Conservation (phyloP, 2,329 filamentous ascomycete genomes). For the Zelopaecilomyces penicillatus region DNA sequence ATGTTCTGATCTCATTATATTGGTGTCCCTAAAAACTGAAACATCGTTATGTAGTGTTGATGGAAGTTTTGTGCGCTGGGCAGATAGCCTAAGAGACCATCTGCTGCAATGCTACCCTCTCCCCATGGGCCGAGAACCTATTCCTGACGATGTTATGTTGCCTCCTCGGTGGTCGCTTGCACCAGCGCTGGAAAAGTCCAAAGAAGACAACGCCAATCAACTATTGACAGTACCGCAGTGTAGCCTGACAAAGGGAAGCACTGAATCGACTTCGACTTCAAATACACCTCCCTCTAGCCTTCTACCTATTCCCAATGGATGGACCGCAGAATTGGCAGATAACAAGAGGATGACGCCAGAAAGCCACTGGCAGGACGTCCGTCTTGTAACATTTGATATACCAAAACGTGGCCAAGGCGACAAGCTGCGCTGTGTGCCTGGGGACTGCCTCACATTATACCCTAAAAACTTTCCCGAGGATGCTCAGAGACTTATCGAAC, state of each 20-base stretch:
- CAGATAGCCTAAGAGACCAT: slow-evolving; percentile 54
- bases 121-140: slow-evolving; percentile 55
- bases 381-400: slow-evolving; percentile 59
- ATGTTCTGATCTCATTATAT: background rate
- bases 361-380: slow-evolving; percentile 89
- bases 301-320: slow-evolving; percentile 50
- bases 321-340: slow-evolving; percentile 48
- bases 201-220: slow-evolving; percentile 1
- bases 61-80: slow-evolving; percentile 74
- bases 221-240: background rate
- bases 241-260: slow-evolving; percentile 9
- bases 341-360: slow-evolving; percentile 68
- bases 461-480: slow-evolving; percentile 82
- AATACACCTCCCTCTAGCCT: slow-evolving; percentile 21
- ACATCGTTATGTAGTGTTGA: slow-evolving; percentile 53
- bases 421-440: slow-evolving; percentile 47
- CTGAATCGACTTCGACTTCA: slow-evolving; percentile 6
- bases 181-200: slow-evolving; percentile 14
- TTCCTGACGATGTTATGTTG: slow-evolving; percentile 65
- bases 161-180: slow-evolving; percentile 56
- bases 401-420: slow-evolving; percentile 13
- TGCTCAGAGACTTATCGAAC: slow-evolving; percentile 65
- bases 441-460: slow-evolving; percentile 72
- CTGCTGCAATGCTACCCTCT: slow-evolving; percentile 63
- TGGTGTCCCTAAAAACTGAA: background rate